Conservation (phyloP, 164 flowering plant species). For the Liquidambar formosana region DNA sequence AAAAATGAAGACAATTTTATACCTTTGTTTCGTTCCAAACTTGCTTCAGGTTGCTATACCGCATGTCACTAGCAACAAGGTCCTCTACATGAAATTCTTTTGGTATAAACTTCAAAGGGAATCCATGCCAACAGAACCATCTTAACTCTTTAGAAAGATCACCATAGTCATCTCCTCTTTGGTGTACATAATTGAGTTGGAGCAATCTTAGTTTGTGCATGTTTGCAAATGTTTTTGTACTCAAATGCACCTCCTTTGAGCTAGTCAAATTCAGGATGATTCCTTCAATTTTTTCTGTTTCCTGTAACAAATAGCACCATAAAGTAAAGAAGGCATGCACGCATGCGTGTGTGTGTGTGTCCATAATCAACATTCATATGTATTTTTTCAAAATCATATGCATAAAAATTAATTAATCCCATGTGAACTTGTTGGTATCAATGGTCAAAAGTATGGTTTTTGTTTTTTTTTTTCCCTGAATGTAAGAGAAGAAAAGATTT, state of each 20-base stretch:
- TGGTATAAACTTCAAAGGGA: constrained; percentile 3
- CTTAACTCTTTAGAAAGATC: constrained; percentile 2
- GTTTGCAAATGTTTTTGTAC: neutral
- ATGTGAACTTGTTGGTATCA: too few species aligned
- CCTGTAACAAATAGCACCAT: neutral
- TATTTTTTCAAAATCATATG: too few species aligned
- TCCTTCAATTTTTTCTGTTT: constrained; percentile 4
- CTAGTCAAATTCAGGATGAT: neutral
- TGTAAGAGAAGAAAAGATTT: too few species aligned
- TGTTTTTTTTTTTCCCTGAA: too few species aligned
- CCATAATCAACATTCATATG: too few species aligned
- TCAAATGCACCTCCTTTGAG: neutral
- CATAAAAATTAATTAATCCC: too few species aligned
- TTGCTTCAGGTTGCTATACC: too few species aligned
- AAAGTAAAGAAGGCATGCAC: neutral
- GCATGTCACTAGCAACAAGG: neutral
- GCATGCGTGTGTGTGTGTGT: too few species aligned
- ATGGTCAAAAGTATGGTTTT: too few species aligned
- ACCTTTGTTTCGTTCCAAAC: too few species aligned
- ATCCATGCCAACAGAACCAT: constrained; percentile 1
- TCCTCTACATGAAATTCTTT: constrained; percentile 1
- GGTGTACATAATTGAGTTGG: constrained; percentile 1
- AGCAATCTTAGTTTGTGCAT: constrained; percentile 2
- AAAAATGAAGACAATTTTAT: neutral
- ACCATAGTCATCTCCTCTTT: neutral